A percentile compares a stretch with the other conserved stretches of the same genome.
phyloP scores from a whole-genome alignment of 2,329 filamentous ascomycete species.

The Claviceps arundinis region DNA sequence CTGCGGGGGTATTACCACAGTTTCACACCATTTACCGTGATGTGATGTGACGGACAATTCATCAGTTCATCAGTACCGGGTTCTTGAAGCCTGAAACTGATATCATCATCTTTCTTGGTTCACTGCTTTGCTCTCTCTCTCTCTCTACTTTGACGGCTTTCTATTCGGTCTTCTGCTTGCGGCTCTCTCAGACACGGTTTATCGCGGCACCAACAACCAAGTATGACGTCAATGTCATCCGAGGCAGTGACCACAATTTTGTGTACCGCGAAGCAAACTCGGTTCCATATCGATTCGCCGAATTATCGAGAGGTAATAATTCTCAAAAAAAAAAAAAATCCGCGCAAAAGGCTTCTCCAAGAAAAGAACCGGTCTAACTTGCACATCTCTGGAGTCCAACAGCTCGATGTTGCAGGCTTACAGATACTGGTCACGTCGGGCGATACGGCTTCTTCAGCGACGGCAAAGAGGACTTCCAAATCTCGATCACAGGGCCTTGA shows the following conservation, averaged over 20 bases:
- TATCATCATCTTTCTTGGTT: not conserved
- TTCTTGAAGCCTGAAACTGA: not conserved
- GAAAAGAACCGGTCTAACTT: too few species aligned
- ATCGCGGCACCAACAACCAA: not conserved
- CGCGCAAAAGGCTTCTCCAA: too few species aligned
- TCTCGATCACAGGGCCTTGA: conserved; percentile 40
- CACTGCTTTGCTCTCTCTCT: not conserved
- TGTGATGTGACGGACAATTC: not conserved
- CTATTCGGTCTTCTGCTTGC: not conserved
- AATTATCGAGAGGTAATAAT: conserved; percentile 42
- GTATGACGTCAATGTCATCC: conserved; percentile 35
- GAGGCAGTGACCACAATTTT: conserved; percentile 41
- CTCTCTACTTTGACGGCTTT: not conserved
- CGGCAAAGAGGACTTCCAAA: conserved; percentile 38
- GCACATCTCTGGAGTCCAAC: not conserved
- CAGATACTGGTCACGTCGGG: conserved; percentile 47
- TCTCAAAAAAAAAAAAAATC: not conserved
- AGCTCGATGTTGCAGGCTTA: conserved; percentile 63
- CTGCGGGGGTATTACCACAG: not conserved
- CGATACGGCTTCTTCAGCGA: conserved; percentile 25
- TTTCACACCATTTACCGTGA: not conserved
- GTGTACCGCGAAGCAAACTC: conserved; percentile 53
- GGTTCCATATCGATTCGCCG: conserved; percentile 45
- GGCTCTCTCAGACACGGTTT: too few species aligned
- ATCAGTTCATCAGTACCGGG: too few species aligned